Percentiles rank a stretch among this genome's conserved stretches.
Conservation (phyloP, 495 filamentous ascomycete species). For the Xeromyces bisporus region DNA sequence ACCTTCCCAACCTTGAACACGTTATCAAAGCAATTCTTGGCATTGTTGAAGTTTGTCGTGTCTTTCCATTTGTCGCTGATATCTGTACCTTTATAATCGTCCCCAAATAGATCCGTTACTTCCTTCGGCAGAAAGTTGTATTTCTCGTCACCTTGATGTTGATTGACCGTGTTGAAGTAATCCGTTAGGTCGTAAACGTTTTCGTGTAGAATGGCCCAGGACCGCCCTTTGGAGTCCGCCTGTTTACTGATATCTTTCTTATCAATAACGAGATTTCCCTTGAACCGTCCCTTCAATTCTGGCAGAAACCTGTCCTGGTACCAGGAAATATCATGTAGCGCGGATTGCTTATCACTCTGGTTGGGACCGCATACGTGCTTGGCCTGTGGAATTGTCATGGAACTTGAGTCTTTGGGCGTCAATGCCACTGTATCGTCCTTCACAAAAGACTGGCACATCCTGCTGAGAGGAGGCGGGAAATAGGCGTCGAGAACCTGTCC, state of each 20-base stretch:
- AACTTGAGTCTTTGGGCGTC: slow-evolving; percentile 42
- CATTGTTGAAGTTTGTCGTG: slow-evolving; percentile 34
- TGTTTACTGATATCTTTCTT: slow-evolving; percentile 28
- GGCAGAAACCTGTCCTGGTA: slow-evolving; percentile 59
- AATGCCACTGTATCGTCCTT: slow-evolving; percentile 34
- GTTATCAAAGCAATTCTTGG: slow-evolving; percentile 63
- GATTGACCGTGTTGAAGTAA: slow-evolving; percentile 58
- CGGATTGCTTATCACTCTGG: slow-evolving; percentile 33
- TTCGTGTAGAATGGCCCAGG: slow-evolving; percentile 63
- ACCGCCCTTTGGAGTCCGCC: slow-evolving; percentile 49
- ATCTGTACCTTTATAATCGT: slow-evolving; percentile 64
- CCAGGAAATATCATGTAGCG: slow-evolving; percentile 51
- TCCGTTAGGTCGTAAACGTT: slow-evolving; percentile 79
- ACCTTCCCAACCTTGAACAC: slow-evolving; percentile 66
- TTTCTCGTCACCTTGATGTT: slow-evolving; percentile 25
- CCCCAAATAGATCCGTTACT: slow-evolving; percentile 47
- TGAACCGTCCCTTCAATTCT: slow-evolving; percentile 67
- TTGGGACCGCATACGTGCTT: slow-evolving; percentile 51
- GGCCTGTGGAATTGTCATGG: slow-evolving; percentile 25
- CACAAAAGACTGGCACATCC: slow-evolving; percentile 54
- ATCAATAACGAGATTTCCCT: slow-evolving; percentile 72
- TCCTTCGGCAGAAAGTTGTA: slow-evolving; percentile 54
- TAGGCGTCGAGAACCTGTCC: slow-evolving; percentile 70
- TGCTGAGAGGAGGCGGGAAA: slow-evolving; percentile 62
- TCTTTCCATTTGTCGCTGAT: slow-evolving; percentile 48